These are phyloP conservation scores for Zasmidium citrigriseum DNA, from an alignment of 2,329 filamentous ascomycete species.

Conservation along the genomic window DNA sequence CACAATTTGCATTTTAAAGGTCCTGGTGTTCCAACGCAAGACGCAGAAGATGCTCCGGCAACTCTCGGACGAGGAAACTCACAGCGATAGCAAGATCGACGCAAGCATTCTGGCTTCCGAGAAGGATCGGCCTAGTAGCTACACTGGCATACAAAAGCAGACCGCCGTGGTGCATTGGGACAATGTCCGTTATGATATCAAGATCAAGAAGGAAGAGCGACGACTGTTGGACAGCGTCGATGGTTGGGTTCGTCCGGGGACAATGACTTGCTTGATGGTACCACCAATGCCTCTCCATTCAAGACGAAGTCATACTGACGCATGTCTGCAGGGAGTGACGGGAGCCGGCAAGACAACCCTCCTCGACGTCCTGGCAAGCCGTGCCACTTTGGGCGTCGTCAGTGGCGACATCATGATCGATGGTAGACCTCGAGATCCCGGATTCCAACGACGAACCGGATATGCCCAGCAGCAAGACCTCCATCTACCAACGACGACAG, in stretches of 20 bases:
- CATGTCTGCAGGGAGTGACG: constrained; percentile 60
- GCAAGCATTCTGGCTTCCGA: background rate
- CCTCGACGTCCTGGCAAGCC: constrained; percentile 62
- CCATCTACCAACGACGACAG: constrained; percentile 78
- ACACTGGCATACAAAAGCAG: constrained; percentile 35
- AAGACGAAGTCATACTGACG: background rate
- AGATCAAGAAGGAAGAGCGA: constrained; percentile 75
- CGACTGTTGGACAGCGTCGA: constrained; percentile 81
- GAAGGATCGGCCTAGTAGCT: background rate
- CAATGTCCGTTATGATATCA: constrained; percentile 73
- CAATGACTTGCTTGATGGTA: constrained; percentile 78
- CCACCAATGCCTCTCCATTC: background rate
- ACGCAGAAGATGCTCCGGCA: background rate
- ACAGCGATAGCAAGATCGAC: background rate
- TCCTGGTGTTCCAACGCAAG: background rate
- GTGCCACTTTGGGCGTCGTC: constrained; percentile 84
- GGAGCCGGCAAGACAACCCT: constrained; percentile 90
- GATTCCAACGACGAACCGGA: constrained; percentile 84
- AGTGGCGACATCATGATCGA: constrained; percentile 81
- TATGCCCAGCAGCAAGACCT: constrained; percentile 93
- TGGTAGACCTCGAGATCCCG: constrained; percentile 40
- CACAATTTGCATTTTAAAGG: too few species aligned
- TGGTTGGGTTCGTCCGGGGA: constrained; percentile 91
- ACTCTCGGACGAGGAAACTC: background rate
- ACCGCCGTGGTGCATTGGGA: constrained; percentile 83